phyloP scores from a whole-genome alignment of 2,329 filamentous ascomycete genomes.

The Aspergillus puulaauensis region DNA sequence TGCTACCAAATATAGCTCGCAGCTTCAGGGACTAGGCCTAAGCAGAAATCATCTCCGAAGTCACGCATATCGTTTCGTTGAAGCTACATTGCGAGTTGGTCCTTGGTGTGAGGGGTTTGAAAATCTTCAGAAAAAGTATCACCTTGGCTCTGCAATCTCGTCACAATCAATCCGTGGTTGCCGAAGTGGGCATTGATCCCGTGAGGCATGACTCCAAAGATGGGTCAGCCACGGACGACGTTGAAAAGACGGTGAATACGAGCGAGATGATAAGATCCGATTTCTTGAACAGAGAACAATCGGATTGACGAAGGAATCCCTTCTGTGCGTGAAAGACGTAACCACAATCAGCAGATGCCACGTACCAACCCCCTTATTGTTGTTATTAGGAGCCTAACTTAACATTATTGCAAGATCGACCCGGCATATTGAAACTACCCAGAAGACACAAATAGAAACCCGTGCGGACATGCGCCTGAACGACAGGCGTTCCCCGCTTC shows the following conservation, averaged over 20 bases:
- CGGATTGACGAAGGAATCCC: background rate
- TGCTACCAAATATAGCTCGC: conserved; percentile 20
- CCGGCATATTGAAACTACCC: background rate
- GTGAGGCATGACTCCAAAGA: background rate
- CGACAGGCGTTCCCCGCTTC: conserved; percentile 4
- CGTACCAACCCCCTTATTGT: background rate
- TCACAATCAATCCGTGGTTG: conserved; percentile 19
- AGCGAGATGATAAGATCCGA: background rate
- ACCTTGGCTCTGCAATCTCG: conserved; percentile 20
- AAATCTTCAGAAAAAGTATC: conserved; percentile 7
- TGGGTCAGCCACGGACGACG: background rate
- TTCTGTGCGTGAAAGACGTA: background rate
- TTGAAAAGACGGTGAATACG: conserved; percentile 12
- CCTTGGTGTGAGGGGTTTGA: conserved; percentile 5
- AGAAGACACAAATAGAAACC: conserved; percentile 9
- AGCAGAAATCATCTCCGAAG: conserved; percentile 13
- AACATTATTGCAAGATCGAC: background rate
- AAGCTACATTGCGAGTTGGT: background rate
- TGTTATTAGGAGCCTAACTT: background rate
- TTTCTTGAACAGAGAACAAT: background rate
- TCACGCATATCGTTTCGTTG: background rate
- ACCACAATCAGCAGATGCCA: background rate
- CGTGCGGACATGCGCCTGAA: background rate
- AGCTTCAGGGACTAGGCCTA: conserved; percentile 13
- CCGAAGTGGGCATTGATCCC: conserved; percentile 6